Conservation (phyloP, 257 asterid species). For the Leptodermis oblonga region DNA sequence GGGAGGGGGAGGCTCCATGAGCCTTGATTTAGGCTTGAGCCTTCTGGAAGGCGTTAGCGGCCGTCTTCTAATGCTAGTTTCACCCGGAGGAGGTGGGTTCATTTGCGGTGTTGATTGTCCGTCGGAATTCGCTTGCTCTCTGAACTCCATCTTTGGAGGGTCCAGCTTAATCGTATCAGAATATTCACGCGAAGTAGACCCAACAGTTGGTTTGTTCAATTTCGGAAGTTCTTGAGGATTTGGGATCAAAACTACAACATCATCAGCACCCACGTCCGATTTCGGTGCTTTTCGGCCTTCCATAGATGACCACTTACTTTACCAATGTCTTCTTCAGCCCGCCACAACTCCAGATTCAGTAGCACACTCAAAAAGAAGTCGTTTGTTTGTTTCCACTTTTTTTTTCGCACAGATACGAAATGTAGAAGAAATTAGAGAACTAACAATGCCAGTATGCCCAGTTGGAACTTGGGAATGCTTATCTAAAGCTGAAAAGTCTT, state of each 20-base stretch:
- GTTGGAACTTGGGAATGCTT: too few species aligned
- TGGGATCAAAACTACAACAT: constrained; percentile 49
- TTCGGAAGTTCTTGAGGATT: constrained; percentile 16
- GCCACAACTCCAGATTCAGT: neutral
- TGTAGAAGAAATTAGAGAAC: too few species aligned
- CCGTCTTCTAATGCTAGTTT: constrained; percentile 27
- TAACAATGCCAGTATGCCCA: too few species aligned
- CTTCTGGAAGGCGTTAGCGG: constrained; percentile 24
- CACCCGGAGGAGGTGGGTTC: constrained; percentile 30
- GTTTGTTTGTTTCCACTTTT: too few species aligned
- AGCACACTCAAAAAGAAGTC: neutral
- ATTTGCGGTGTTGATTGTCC: constrained; percentile 3
- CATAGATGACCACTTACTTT: constrained; percentile 9
- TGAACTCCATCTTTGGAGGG: neutral
- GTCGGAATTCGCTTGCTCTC: neutral
- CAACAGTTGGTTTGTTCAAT: constrained; percentile 11
- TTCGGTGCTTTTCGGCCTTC: constrained; percentile 31
- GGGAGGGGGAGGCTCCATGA: constrained; percentile 51
- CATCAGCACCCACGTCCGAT: constrained; percentile 28
- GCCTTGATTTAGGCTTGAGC: constrained; percentile 57
- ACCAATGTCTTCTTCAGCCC: neutral
- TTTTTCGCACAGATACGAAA: neutral
- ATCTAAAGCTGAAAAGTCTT: neutral
- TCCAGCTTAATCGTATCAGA: neutral
- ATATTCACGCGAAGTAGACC: neutral